Conservation (phyloP, 2,329 filamentous ascomycete genomes). For the Tolypocladium tropicale region DNA sequence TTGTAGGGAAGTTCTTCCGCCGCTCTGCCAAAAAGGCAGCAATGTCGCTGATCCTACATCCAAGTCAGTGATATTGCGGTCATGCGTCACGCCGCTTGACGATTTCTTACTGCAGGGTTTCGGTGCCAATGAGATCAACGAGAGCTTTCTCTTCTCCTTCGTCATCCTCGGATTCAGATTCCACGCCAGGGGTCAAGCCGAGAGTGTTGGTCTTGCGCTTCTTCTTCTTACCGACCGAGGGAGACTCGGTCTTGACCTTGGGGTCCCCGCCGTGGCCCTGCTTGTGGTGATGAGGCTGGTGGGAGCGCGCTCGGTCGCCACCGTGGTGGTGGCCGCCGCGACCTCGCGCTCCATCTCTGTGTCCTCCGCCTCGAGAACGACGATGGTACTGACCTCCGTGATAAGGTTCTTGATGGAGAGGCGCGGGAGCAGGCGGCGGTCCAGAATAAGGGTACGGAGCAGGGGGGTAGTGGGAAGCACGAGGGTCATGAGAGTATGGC, state of each 20-base stretch:
- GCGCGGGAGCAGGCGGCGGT: constrained; percentile 23
- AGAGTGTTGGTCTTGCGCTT: constrained; percentile 63
- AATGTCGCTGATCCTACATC: constrained; percentile 54
- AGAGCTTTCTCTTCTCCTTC: constrained; percentile 62
- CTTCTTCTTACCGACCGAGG: constrained; percentile 52
- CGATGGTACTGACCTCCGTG: constrained; percentile 24
- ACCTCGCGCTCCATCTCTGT: constrained; percentile 30
- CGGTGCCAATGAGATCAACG: constrained; percentile 42
- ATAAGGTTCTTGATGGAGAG: constrained; percentile 14
- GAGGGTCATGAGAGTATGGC: constrained; percentile 30
- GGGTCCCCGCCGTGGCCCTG: constrained; percentile 9
- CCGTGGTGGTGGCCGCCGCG: constrained; percentile 24
- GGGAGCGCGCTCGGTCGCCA: constrained; percentile 32
- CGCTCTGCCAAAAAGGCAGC: constrained; percentile 74
- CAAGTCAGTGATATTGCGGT: not conserved
- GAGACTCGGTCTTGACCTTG: constrained; percentile 25
- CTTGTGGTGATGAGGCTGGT: constrained; percentile 17
- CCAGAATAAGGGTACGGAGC: constrained; percentile 26
- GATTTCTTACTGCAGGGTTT: constrained; percentile 43
- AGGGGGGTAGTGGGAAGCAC: constrained; percentile 23
- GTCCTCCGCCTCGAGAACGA: constrained; percentile 21
- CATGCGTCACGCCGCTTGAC: no score
- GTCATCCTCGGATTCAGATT: constrained; percentile 55
- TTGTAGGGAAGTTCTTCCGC: constrained; percentile 70
- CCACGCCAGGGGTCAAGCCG: constrained; percentile 58